Evolutionary conservation across 371 early-diverging fungal species (phyloP).

Genomic region (Pancytospora philotis): DNA sequence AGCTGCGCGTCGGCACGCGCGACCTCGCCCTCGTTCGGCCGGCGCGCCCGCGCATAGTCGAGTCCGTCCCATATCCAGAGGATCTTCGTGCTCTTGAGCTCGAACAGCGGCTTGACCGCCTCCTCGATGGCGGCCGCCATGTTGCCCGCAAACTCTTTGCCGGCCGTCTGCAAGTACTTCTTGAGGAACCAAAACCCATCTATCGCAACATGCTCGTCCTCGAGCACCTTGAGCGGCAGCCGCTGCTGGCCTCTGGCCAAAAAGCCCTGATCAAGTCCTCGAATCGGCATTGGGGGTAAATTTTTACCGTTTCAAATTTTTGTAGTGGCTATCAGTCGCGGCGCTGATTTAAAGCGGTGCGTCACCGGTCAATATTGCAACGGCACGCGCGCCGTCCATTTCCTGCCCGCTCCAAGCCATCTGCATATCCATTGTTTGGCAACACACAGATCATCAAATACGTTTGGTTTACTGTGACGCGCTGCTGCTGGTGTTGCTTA

Average conservation of each 20-base stretch:
- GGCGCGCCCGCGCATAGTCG: conserved; percentile 3
- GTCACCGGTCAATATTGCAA: too few species aligned
- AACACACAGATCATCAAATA: too few species aligned
- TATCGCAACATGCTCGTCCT: conserved; percentile 44
- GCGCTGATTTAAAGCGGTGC: too few species aligned
- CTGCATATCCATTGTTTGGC: too few species aligned
- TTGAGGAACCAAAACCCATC: conserved; percentile 58
- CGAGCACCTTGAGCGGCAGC: conserved; percentile 32
- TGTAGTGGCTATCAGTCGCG: too few species aligned
- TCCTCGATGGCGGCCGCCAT: conserved; percentile 11
- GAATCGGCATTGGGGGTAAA: conserved; percentile 55
- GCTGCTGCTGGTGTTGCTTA: too few species aligned
- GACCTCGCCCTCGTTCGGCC: neutral
- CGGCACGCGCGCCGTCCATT: too few species aligned
- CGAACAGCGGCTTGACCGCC: conserved; percentile 11
- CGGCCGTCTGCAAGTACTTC: conserved; percentile 29
- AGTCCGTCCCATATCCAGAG: conserved; percentile 59
- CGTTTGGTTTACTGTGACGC: too few species aligned
- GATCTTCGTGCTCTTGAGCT: conserved; percentile 32
- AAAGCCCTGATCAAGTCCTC: conserved; percentile 49
- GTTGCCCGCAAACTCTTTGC: conserved; percentile 6
- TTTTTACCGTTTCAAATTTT: too few species aligned
- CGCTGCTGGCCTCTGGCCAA: conserved; percentile 10
- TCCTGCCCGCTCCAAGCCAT: too few species aligned
- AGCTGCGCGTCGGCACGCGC: neutral